Evolutionary conservation across 768 basidiomycete species (phyloP).

Genomic region (Solioccasus polychromus): DNA sequence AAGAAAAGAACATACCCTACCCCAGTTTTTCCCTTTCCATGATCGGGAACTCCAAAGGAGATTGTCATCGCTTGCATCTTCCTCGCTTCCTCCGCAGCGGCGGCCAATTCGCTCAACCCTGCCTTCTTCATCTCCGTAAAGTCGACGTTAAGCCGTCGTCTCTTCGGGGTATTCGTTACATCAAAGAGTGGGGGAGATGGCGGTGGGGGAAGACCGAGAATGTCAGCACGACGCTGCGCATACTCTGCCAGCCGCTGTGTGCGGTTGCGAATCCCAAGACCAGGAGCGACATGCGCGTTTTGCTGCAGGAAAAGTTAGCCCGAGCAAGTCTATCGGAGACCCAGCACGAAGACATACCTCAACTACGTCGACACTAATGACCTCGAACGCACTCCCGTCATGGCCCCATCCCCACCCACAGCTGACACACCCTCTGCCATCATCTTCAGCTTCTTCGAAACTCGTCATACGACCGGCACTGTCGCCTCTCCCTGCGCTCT

Average conservation of each 20-base stretch:
- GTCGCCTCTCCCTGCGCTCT: constrained; percentile 28
- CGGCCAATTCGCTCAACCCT: constrained; percentile 19
- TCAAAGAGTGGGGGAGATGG: constrained; percentile 30
- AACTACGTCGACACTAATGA: constrained; percentile 60
- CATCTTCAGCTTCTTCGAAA: constrained; percentile 46
- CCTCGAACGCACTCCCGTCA: constrained; percentile 74
- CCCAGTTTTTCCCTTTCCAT: constrained; percentile 33
- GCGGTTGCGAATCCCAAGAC: constrained; percentile 59
- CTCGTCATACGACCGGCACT: constrained; percentile 23
- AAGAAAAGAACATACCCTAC: constrained; percentile 40
- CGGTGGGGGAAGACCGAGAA: constrained; percentile 32
- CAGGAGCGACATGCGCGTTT: constrained; percentile 49
- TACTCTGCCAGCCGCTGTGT: constrained; percentile 68
- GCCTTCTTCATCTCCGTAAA: constrained; percentile 21
- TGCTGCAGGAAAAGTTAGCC: constrained; percentile 36
- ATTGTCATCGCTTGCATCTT: constrained; percentile 45
- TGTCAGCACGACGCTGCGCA: constrained; percentile 51
- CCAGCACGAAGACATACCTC: constrained; percentile 46
- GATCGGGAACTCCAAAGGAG: constrained; percentile 41
- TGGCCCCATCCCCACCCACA: constrained; percentile 78
- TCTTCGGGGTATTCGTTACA: constrained; percentile 36
- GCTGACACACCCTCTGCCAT: constrained; percentile 60
- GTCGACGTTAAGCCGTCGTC: constrained; percentile 22
- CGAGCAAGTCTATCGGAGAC: not conserved
- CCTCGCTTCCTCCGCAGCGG: constrained; percentile 37